Base-by-base conservation (phyloP, 1,139 yeast genomes). In the Saccharomyces hybrid region DNA sequence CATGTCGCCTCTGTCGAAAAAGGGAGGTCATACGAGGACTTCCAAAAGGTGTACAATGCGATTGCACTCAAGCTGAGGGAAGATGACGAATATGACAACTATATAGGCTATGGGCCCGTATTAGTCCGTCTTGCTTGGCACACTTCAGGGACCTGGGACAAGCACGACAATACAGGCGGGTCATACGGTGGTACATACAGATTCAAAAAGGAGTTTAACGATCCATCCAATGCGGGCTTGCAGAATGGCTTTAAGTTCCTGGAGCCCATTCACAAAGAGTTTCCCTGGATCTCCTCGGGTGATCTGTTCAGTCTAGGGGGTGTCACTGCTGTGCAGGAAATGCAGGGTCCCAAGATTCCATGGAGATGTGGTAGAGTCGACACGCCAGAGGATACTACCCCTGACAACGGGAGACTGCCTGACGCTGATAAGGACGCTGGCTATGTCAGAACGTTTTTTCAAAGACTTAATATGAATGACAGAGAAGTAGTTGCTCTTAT, bases 251-350 rank as follows among this genome's bases (percentile, higher is more conserved):
- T 86, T 60, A 77, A 79, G 57, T 88, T 88, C 69, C 75, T 88
- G 63, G 74, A 75, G 54, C 82, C 88, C 52, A 78, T 90, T 63
- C 61, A 65, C 49, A 72, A 76, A 53, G 75, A 75, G 48, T 83
- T 78, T 72, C 88, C 91, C 27, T 88, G 95, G 86, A 70, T 90
- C 50, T 82, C 90, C 28, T 78, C 87, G 70, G 97, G 97, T 66
- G 97, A 90, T 71, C 78, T 90, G 67, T 88, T 86, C 80, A 88
- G 97, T 25, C 75, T 90, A 48, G 95, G 85, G 51, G 97, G 97
- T 61, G 96, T 89, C 54, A 81, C 76, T 54, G 95, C 91, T 9
- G 77, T 90, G 55, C 97, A 90, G 74, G 97, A 88, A 72, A 70
- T 86, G 71, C 84, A 84, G 54, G 97, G 97, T 14, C 97, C 97